Evolutionary conservation across 805 yeast species (phyloP).

Genomic region (Yamadazyma philogaea): DNA sequence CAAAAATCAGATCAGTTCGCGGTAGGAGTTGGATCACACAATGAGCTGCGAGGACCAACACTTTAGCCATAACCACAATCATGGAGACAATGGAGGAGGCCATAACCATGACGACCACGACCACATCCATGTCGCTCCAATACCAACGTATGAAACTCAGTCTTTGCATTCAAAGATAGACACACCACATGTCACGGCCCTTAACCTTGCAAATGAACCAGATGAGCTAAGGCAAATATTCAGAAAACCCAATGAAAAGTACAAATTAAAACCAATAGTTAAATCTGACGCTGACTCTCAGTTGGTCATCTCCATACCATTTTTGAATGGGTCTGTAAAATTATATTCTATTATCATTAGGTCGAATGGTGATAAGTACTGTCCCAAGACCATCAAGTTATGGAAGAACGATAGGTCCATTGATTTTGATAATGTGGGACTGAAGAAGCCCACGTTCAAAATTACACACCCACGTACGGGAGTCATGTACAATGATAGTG

Average conservation of each 20-base stretch:
- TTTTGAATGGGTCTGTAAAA: conserved; percentile 64
- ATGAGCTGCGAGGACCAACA: conserved; percentile 34
- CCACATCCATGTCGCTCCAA: conserved; percentile 52
- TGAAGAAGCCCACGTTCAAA: conserved; percentile 46
- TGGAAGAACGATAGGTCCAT: conserved; percentile 67
- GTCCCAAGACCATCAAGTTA: conserved; percentile 68
- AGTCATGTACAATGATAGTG: conserved; percentile 36
- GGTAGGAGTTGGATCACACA: background rate
- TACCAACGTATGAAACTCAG: conserved; percentile 67
- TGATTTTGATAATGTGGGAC: conserved; percentile 67
- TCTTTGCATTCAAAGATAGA: conserved; percentile 64
- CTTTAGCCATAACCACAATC: conserved; percentile 17
- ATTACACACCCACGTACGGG: conserved; percentile 69
- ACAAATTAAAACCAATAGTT: conserved; percentile 42
- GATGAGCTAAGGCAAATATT: conserved; percentile 52
- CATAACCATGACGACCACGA: conserved; percentile 35
- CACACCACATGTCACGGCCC: conserved; percentile 54
- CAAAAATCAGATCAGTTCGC: background rate
- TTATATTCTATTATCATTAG: conserved; percentile 71
- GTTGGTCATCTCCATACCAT: conserved; percentile 73
- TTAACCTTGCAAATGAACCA: conserved; percentile 57
- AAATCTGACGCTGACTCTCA: conserved; percentile 84
- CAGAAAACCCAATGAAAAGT: conserved; percentile 49
- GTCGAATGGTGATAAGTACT: conserved; percentile 56
- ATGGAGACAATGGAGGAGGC: conserved; percentile 26